phyloP scores from a whole-genome alignment of 306 rosid genomes.

The Vigna hirtella region DNA sequence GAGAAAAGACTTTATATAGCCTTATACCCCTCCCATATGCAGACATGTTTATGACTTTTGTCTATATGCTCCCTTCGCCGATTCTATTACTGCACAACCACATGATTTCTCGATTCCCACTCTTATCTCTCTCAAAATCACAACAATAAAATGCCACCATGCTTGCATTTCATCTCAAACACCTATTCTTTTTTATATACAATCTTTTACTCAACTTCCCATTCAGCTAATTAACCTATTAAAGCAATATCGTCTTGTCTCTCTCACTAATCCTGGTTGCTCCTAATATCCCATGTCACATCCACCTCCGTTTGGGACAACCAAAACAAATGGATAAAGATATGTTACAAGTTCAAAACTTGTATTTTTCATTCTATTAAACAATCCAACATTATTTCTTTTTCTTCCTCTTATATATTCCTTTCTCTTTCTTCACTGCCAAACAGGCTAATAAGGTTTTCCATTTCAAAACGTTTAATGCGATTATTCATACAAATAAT shows the following conservation, averaged over 20 bases:
- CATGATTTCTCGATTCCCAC: background rate
- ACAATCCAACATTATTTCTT: too few relatives aligned
- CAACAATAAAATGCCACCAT: background rate
- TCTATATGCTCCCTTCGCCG: constrained; percentile 16
- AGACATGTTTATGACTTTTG: constrained; percentile 29
- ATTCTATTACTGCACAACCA: constrained; percentile 20
- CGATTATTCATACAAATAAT: too few relatives aligned
- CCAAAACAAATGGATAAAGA: too few relatives aligned
- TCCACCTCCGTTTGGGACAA: too few relatives aligned
- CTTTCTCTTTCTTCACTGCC: too few relatives aligned
- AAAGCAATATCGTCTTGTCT: background rate
- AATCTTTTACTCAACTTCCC: background rate
- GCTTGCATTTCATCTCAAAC: background rate
- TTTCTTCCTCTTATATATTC: too few relatives aligned
- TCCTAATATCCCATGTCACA: too few relatives aligned
- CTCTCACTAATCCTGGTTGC: too few relatives aligned
- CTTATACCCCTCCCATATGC: constrained; percentile 7
- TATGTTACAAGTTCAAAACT: too few relatives aligned
- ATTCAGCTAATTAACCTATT: background rate
- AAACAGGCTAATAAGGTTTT: too few relatives aligned
- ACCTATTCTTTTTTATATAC: background rate
- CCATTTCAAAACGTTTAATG: too few relatives aligned
- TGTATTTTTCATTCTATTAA: too few relatives aligned
- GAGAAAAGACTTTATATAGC: constrained; percentile 25
- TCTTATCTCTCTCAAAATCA: constrained; percentile 11